Base-by-base conservation (phyloP, 768 basidiomycete genomes). In the Cystofilobasidium capitatum region DNA sequence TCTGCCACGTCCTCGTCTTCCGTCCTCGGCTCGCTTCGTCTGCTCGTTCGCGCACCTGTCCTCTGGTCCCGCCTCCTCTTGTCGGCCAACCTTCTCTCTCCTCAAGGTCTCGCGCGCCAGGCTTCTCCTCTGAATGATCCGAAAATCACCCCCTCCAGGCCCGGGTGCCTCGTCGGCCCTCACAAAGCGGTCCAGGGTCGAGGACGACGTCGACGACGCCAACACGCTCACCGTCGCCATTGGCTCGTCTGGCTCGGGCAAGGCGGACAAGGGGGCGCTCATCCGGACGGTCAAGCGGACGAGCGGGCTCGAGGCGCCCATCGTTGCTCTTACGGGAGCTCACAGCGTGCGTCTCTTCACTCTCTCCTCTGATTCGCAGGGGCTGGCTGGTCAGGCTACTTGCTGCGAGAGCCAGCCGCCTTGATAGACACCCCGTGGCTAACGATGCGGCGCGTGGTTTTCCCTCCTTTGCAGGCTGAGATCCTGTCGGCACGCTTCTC, bases 401-500 rank as follows among this genome's bases (percentile, higher is more conserved):
- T 36, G 16, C 36, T 58, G 24, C 10, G 17, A 9, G 13, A 51
- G 17, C n/a, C 49, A 13, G 17, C 49, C n/a, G n/a, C 49, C 61
- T 62, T 12, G 9, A 9, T 24, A 51, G 9, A 12, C n/a, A 24
- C 49, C 9, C n/a, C n/a, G 17, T 24, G 17, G 17, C 49, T 51
- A 22, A 22, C 39, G 35, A 9, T 35, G 20, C 40, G 22, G n/a
- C 47, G 35, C 31, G 40, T 64, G 49, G 39, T 54, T 29, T n/a
- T 20, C 33, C 31, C n/a, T 58, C 71, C 26, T 20, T 36, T 29
- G 51, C 47, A 88, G 87, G 86, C 81, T 10, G 96, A 99, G 79
- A 89, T 97, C 70, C 71, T 93, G 70, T 88, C 88, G 71, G 90
- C 91, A 79, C 83, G 90, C 72, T 98, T 98, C 75, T 91, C 94